Evolutionary conservation across 1,284 basidiomycete species (phyloP), one percentile per base, ranked within the genome.

Genomic region (Tylopilus sp.): DNA sequence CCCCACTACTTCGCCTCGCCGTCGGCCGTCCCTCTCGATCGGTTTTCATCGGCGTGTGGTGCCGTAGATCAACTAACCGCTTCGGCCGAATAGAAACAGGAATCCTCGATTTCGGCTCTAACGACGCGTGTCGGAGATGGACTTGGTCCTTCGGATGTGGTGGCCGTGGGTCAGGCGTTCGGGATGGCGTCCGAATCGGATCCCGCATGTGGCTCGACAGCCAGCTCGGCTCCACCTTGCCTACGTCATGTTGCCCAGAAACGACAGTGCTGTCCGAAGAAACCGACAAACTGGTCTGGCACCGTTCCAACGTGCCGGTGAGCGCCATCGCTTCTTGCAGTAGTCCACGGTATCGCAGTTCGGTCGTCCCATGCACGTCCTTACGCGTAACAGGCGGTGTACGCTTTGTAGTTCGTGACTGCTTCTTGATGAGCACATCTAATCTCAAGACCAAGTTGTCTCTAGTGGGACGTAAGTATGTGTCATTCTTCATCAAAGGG

Each of bases 91-190:
- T 67, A 41, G 71, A 73, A 13, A 82, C 78, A 0, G 86, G 86
- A 24, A 87, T 83, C 76, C 79, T 77, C 10, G 83, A 84, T 49
- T 82, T 81, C 39, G 78, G 80, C 3, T 79, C 81, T 12, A 74
- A 64, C 0, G 86, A 84, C 2, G 85, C 84, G 24, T 84, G 87
- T 38, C 89, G 82, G 15, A 92, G 82, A 12, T 83, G 76, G 4
- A 93, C 89, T 16, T 88, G 80, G 29, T 91, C 89, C 76, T 88
- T 93, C 0, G 90, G 91, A 64, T 83, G 85, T 6, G 79, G 75
- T 1, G 77, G 68, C 67, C 81, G 84, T 0, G 84, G 81, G 10
- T 79, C 67, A 0, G 83, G 83, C 56, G 84, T 86, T 24, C 86
- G 82, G 3, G 79, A 82, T 8, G 91, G 91, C 2, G 91, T 92